Evolutionary conservation across 805 yeast species (phyloP).

Genomic region (Lachancea nothofagi): DNA sequence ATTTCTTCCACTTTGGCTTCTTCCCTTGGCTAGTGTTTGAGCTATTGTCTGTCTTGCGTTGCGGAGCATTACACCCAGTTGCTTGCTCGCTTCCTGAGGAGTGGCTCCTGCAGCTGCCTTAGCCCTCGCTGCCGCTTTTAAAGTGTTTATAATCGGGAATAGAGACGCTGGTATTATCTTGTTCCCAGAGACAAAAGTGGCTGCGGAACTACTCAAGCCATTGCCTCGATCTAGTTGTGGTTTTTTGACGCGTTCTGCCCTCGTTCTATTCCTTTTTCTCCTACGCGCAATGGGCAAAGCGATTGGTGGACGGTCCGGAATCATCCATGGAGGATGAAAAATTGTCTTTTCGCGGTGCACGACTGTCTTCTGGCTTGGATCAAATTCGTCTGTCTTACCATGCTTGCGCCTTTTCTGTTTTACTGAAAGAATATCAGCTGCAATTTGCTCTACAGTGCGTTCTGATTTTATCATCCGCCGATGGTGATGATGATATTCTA

Average conservation of each 20-base stretch:
- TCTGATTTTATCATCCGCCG: conserved; percentile 9
- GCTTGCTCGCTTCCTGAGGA: conserved; percentile 29
- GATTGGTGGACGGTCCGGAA: conserved; percentile 30
- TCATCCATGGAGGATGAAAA: conserved; percentile 33
- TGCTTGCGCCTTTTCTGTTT: conserved; percentile 8
- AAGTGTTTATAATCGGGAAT: conserved; percentile 29
- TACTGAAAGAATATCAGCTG: conserved; percentile 8
- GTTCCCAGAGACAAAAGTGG: conserved; percentile 8
- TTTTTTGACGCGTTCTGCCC: conserved; percentile 3
- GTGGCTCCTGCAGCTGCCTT: conserved; percentile 32
- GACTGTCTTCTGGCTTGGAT: conserved; percentile 23
- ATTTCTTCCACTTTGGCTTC: conserved; percentile 12
- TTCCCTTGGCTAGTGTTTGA: conserved; percentile 19
- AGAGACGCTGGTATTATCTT: conserved; percentile 25
- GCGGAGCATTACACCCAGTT: conserved; percentile 27
- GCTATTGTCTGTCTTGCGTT: conserved; percentile 30
- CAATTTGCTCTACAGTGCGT: neutral
- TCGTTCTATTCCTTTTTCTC: conserved; percentile 15
- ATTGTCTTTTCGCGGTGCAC: conserved; percentile 26
- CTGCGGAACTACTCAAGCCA: neutral
- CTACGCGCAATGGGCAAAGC: conserved; percentile 30
- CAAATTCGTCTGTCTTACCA: conserved; percentile 9
- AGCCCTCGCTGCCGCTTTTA: conserved; percentile 32
- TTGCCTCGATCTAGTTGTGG: neutral
- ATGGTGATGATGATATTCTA: neutral